Evolutionary conservation across 1,139 yeast genomes (phyloP).

Genomic region (Blastobotrys aristatus): DNA sequence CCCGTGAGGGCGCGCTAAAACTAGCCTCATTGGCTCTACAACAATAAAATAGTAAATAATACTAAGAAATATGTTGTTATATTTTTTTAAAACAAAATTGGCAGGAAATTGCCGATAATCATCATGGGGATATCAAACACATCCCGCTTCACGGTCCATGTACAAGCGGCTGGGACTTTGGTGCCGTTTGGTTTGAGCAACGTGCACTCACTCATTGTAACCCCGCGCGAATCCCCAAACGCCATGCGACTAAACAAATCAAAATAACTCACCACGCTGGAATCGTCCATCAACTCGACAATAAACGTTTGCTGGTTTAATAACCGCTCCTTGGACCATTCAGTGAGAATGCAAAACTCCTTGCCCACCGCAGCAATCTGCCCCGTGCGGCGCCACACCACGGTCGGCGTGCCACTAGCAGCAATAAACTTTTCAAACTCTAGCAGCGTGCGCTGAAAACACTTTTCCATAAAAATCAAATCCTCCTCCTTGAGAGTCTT

Average conservation of each 20-base stretch:
- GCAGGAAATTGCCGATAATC: slow-evolving; percentile 67
- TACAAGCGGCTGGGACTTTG: slow-evolving; percentile 63
- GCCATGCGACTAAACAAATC: slow-evolving; percentile 81
- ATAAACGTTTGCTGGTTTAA: slow-evolving; percentile 54
- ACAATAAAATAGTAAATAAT: slow-evolving; percentile 5
- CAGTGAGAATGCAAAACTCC: slow-evolving; percentile 83
- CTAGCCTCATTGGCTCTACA: slow-evolving; percentile 60
- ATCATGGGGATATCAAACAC: slow-evolving; percentile 93
- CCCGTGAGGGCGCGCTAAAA: slow-evolving; percentile 69
- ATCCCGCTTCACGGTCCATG: slow-evolving; percentile 88
- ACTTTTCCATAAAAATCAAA: slow-evolving; percentile 88
- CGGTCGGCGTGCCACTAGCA: slow-evolving; percentile 87
- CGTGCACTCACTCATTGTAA: slow-evolving; percentile 80
- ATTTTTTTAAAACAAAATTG: slow-evolving; percentile 9
- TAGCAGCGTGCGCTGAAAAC: slow-evolving; percentile 82
- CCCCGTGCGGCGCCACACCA: slow-evolving; percentile 92
- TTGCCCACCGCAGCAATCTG: slow-evolving; percentile 91
- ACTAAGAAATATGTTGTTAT: background rate
- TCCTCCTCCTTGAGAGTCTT: slow-evolving; percentile 85
- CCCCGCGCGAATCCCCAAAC: slow-evolving; percentile 86
- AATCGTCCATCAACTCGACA: slow-evolving; percentile 85
- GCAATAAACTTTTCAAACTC: slow-evolving; percentile 81
- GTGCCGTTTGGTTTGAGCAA: slow-evolving; percentile 52
- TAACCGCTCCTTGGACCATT: slow-evolving; percentile 73
- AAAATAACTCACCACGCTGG: slow-evolving; percentile 80